Evolutionary conservation across 768 basidiomycete species (phyloP).

Genomic region (Trametes cingulata): DNA sequence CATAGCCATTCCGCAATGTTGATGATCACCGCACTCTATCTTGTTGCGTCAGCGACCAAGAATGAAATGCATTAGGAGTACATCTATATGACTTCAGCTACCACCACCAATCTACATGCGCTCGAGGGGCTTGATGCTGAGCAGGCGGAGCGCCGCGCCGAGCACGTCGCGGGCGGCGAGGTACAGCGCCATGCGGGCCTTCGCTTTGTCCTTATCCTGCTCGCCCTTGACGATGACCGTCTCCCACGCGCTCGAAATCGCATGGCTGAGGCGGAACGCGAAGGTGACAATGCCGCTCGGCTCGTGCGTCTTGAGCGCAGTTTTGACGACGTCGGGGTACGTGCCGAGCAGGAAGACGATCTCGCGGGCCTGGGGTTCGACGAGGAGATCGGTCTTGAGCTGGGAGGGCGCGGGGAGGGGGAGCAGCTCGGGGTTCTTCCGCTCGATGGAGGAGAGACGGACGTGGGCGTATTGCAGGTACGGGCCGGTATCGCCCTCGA

Average conservation of each 20-base stretch:
- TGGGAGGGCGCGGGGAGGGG: constrained; percentile 71
- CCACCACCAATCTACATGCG: constrained; percentile 64
- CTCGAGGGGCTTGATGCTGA: constrained; percentile 89
- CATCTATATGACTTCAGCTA: constrained; percentile 4
- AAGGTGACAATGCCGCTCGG: constrained; percentile 92
- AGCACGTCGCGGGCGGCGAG: constrained; percentile 89
- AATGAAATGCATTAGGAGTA: constrained; percentile 11
- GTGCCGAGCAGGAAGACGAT: constrained; percentile 84
- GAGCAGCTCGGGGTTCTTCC: constrained; percentile 87
- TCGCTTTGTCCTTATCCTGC: constrained; percentile 70
- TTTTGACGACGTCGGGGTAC: constrained; percentile 90
- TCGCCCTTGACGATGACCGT: constrained; percentile 84
- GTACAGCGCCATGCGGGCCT: constrained; percentile 88
- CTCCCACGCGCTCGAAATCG: constrained; percentile 93
- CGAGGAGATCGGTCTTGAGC: constrained; percentile 68
- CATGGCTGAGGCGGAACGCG: constrained; percentile 82
- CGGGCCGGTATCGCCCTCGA: constrained; percentile 94
- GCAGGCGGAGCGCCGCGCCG: constrained; percentile 77
- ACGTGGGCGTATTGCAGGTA: constrained; percentile 98
- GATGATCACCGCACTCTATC: no score
- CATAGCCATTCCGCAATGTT: background rate
- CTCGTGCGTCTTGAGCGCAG: constrained; percentile 82
- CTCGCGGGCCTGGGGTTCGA: constrained; percentile 77
- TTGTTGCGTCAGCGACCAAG: background rate
- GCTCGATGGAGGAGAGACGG: constrained; percentile 84